These are phyloP conservation scores for Eucalyptus brandiana DNA, from an alignment of 345 rosid species.

Conservation along the genomic window DNA sequence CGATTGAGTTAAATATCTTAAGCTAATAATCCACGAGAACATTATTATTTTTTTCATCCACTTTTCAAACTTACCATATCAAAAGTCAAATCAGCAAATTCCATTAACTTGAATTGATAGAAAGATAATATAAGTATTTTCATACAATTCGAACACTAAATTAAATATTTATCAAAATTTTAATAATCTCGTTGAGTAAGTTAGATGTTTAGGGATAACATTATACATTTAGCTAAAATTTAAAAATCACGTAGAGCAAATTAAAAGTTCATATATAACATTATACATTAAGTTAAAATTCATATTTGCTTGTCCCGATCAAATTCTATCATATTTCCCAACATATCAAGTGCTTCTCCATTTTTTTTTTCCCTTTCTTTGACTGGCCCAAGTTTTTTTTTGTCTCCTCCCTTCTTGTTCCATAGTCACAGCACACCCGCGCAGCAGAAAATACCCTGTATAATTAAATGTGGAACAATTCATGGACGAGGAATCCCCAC, in stretches of 20 bases:
- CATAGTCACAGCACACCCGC: rapidly evolving
- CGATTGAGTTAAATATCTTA: not conserved
- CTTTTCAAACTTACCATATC: rapidly evolving
- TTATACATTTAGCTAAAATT: not conserved
- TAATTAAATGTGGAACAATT: not conserved
- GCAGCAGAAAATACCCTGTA: not conserved
- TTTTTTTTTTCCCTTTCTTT: not conserved
- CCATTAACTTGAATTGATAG: not conserved
- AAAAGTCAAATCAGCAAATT: not conserved
- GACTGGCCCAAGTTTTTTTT: not conserved
- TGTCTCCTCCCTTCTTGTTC: not conserved
- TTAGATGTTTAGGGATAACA: rapidly evolving
- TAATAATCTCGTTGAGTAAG: rapidly evolving
- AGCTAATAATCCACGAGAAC: rapidly evolving
- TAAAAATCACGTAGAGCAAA: rapidly evolving
- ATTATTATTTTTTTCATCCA: not conserved
- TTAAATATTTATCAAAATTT: not conserved
- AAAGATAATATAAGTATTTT: not conserved
- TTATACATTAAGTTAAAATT: rapidly evolving
- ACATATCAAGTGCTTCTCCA: not conserved
- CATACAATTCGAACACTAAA: rapidly evolving
- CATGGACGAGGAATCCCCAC: not conserved
- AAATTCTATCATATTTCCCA: not conserved
- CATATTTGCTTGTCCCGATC: not conserved
- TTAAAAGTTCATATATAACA: rapidly evolving